These are phyloP conservation scores for Komagataella mondaviorum DNA, from an alignment of 805 yeast genomes.

Conservation along the genomic window DNA sequence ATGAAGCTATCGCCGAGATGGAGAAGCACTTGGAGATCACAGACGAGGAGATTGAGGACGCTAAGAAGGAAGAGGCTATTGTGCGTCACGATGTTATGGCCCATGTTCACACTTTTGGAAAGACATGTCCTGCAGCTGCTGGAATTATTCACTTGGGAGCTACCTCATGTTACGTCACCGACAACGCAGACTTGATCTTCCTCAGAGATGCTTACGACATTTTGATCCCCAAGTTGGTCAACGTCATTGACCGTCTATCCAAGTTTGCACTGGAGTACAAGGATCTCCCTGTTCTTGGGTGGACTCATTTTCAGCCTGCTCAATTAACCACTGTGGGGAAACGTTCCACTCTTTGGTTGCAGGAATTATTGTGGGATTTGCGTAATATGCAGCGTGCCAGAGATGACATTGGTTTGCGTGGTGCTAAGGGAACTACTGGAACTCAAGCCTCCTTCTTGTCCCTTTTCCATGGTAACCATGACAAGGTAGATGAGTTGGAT, in stretches of 20 bases:
- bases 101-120: conserved; percentile 92
- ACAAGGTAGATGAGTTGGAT: conserved; percentile 87
- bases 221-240: conserved; percentile 87
- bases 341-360: conserved; percentile 95
- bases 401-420: conserved; percentile 91
- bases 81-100: conserved; percentile 99
- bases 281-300: conserved; percentile 93
- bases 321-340: conserved; percentile 98
- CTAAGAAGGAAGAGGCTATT: conserved; percentile 88
- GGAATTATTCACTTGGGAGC: conserved; percentile 98
- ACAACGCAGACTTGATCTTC: conserved; percentile 94
- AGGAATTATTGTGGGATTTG: conserved; percentile 95
- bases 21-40: conserved; percentile 64
- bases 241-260: conserved; percentile 83
- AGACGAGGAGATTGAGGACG: conserved; percentile 84
- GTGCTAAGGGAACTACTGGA: conserved; percentile 98
- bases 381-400: conserved; percentile 93
- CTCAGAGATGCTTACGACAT: conserved; percentile 92
- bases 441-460: conserved; percentile 95
- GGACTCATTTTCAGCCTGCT: conserved; percentile 99
- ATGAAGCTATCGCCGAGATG: conserved; percentile 87
- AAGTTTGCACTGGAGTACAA: conserved; percentile 85
- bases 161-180: conserved; percentile 95
- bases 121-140: conserved; percentile 88
- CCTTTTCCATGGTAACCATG: conserved; percentile 93